Conservation (phyloP, 108 stramenopile species). For the Skeletonema tropicum region DNA sequence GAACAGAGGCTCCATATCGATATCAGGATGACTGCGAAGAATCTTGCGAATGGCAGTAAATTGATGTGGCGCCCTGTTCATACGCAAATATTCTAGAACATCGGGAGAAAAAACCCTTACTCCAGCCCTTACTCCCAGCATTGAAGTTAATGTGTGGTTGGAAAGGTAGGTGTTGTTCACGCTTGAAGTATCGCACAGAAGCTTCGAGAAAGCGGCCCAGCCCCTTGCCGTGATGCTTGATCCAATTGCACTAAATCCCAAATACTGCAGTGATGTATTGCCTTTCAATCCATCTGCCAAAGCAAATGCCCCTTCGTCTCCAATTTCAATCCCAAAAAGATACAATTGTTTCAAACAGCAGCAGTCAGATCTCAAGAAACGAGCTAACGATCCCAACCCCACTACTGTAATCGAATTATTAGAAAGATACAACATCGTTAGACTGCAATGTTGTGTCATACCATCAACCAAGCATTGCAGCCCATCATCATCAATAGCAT, state of each 20-base stretch:
- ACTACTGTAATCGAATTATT: not conserved
- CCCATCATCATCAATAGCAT: not conserved
- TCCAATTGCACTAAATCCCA: no score
- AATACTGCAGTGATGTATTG: not conserved
- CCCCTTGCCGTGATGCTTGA: no score
- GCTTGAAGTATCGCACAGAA: slow-evolving; percentile 19
- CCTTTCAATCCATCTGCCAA: slow-evolving; percentile 1
- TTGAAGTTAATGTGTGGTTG: no score
- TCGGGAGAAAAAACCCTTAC: no score
- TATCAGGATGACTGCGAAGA: not conserved
- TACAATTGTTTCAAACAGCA: not conserved
- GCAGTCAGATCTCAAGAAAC: not conserved
- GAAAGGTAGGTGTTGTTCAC: slow-evolving; percentile 16
- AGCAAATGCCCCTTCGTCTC: not conserved
- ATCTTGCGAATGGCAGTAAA: not conserved
- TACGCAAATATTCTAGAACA: not conserved
- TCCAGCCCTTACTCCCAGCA: no score
- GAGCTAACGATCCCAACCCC: not conserved
- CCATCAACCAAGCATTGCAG: not conserved
- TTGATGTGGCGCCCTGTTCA: not conserved
- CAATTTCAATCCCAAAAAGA: not conserved
- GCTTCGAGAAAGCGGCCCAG: slow-evolving; percentile 5
- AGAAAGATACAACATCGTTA: not conserved
- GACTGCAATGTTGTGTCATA: not conserved
- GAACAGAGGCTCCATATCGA: not conserved